Evolutionary conservation across 2,329 filamentous ascomycete species (phyloP), one percentile per base, ranked within the genome.

Genomic region (Botrytis byssoidea): DNA sequence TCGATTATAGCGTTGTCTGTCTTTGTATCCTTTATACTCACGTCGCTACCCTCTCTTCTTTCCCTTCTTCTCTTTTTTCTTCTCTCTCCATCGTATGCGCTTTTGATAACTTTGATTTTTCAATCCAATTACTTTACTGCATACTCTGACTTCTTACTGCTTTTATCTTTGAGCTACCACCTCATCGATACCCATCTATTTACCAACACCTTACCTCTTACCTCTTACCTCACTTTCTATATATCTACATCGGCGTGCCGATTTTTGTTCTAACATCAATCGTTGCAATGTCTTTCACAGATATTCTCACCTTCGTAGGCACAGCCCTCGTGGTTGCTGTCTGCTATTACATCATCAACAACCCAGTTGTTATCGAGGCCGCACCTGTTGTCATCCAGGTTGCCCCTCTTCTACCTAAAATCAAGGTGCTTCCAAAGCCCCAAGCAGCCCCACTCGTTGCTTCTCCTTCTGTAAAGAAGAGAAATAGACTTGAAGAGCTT

Each of bases 111-210:
- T 42, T 72, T 68, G 40, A 72, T 14, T 37, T 22, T 14, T 46
- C 29, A 59, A 42, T 18, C 57, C 60, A 9, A 60, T 37, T 20
- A n/a, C 12, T 55, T 59, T 48, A 69, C 65, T 59, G 40, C 35
- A 29, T 68, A 68, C 35, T 69, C 44, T 69, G 22, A 32, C 59
- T 32, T 72, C 37, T 64, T 48, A 48, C 32, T 42, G n/a, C 63
- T 68, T 59, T 68, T 18, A 40, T 72, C 63, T 68, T 72, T 64
- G 63, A 60, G 63, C 64, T 40, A 72, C 71, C 71, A 68, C 46
- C 71, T 72, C 51, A 72, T 37, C n/a, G 70, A 67, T 55, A 55
- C 44, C 29, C 16, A 35, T 25, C 9, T 48, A 16, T 16, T 18
- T 60, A 44, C 35, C 55, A 46, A 42, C 25, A 63, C 18, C 29